Base-by-base conservation (phyloP, 139 green algal species). In the Chlamydomonas urium region DNA sequence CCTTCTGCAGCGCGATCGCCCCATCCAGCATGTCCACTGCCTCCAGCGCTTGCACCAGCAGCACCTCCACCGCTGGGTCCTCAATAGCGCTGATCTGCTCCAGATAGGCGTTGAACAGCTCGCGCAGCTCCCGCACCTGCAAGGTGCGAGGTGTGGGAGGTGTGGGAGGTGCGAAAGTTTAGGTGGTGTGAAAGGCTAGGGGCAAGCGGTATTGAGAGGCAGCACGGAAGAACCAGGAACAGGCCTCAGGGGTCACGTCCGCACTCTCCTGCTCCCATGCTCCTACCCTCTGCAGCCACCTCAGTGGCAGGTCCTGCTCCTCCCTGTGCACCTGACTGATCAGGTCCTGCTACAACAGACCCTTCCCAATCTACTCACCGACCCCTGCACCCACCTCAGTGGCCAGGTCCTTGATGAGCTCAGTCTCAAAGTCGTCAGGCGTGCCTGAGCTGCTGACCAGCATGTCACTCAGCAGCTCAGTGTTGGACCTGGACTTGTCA, bases 391-490 rank as follows among this genome's bases (percentile, higher is more conserved):
- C 36, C 33, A 84, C 78, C 79, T 84, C 79, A 24, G 38, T 75
- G 5, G 79, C 38, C 70, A 84, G 71, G 26, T 84, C 79, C 19
- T 35, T 45, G 10, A 74, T 72, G 14, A 84, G 74, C 70, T 81
- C 71, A 14, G 70, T 59, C 66, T 84, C 78, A 56, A 84, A 84
- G 35, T 84, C 73, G 1, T 69, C 69, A 26, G 36, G 35, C 5
- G 50, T 8, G 42, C 65, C 34, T 31, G 29, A 33, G 2, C 36
- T 38, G 65, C 74, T 78, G 66, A 71, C 65, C 60, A 84, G 66
- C 79, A 84, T 84, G 70, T 84, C 79, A 34, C 59, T 75, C 14
- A 84, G 71, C 71, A 84, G 74, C 66, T 84, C 79, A 0, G 71
- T 77, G 74, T 84, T 81, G 47, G 71, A 71, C 3, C 61, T 37